Conservation (phyloP, 2,329 filamentous ascomycete genomes). For the Dothideomycetidae sp. region DNA sequence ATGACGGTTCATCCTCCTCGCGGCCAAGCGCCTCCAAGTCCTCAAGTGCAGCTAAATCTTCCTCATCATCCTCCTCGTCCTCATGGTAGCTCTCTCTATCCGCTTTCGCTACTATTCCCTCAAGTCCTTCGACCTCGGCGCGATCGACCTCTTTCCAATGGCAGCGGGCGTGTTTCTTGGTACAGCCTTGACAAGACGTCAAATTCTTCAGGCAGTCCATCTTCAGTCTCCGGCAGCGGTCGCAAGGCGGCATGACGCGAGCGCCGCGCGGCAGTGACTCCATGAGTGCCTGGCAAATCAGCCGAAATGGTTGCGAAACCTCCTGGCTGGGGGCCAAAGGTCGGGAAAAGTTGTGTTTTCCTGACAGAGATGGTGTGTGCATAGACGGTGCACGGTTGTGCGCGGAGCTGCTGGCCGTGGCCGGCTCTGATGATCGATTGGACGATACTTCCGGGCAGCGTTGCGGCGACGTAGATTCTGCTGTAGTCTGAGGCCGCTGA, state of each 20-base stretch:
- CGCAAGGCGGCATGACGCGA: slow-evolving; percentile 66
- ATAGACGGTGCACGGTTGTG: not conserved
- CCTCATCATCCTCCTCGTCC: slow-evolving; percentile 4
- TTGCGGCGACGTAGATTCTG: not conserved
- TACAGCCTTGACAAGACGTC: slow-evolving; percentile 75
- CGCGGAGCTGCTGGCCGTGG: not conserved
- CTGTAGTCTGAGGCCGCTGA: not conserved
- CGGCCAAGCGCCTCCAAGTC: slow-evolving; percentile 5
- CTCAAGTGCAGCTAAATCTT: not conserved
- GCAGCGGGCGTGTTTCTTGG: slow-evolving; percentile 80
- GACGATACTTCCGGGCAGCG: slow-evolving; percentile 5
- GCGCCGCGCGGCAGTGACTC: slow-evolving; percentile 63
- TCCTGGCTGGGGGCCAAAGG: slow-evolving; percentile 23
- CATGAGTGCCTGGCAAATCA: slow-evolving; percentile 42
- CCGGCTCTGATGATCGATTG: not conserved
- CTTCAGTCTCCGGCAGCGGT: slow-evolving; percentile 64
- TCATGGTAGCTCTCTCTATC: not conserved
- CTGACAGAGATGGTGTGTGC: not conserved
- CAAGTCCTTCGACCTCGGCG: slow-evolving; percentile 40
- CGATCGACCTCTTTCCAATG: slow-evolving; percentile 70
- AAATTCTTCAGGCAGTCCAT: slow-evolving; percentile 76
- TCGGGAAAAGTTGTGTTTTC: slow-evolving; percentile 25
- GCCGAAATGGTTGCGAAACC: slow-evolving; percentile 23
- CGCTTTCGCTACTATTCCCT: slow-evolving; percentile 15
- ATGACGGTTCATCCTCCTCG: slow-evolving; percentile 2